These are phyloP conservation scores for Amanita jacksonii DNA, from an alignment of 768 basidiomycete genomes.

Conservation along the genomic window DNA sequence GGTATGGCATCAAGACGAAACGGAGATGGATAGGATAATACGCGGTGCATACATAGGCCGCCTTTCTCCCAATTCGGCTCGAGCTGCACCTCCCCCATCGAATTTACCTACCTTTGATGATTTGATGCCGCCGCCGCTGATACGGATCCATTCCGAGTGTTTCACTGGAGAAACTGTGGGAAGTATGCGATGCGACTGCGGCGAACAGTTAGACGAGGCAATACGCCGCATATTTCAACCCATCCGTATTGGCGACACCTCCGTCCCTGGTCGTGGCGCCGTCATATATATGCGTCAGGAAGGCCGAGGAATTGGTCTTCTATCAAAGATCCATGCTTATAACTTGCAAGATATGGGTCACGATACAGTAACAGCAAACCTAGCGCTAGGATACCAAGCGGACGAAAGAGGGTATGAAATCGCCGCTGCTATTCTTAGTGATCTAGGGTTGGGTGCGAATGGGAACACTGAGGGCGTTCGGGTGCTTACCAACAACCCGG, in stretches of 20 bases:
- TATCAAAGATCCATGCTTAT: conserved; percentile 95
- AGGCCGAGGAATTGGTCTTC: conserved; percentile 90
- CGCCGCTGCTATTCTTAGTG: conserved; percentile 82
- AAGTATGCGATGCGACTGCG: conserved; percentile 98
- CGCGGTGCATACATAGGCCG: conserved; percentile 91
- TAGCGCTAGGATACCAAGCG: conserved; percentile 89
- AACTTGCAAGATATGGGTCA: conserved; percentile 97
- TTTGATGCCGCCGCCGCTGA: conserved; percentile 61
- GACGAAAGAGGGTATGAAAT: conserved; percentile 92
- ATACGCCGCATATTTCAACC: conserved; percentile 79
- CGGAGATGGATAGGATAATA: conserved; percentile 87
- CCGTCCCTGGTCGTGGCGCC: conserved; percentile 79
- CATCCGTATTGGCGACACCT: conserved; percentile 35
- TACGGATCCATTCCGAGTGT: conserved; percentile 97
- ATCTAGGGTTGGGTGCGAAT: conserved; percentile 62
- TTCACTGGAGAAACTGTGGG: conserved; percentile 98
- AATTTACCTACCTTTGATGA: conserved; percentile 15
- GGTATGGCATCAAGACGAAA: conserved; percentile 77
- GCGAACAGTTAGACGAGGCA: conserved; percentile 98
- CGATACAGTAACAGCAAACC: conserved; percentile 97
- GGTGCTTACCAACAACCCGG: conserved; percentile 95
- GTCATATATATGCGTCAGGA: conserved; percentile 96
- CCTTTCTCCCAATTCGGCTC: conserved; percentile 47
- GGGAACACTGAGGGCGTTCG: conserved; percentile 46
- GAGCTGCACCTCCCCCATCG: conserved; percentile 23